A percentile compares a stretch with the other conserved stretches of the same genome.
These are phyloP conservation scores for Hypomontagnella submonticulosa DNA, from an alignment of 495 filamentous ascomycete genomes.

Conservation along the genomic window DNA sequence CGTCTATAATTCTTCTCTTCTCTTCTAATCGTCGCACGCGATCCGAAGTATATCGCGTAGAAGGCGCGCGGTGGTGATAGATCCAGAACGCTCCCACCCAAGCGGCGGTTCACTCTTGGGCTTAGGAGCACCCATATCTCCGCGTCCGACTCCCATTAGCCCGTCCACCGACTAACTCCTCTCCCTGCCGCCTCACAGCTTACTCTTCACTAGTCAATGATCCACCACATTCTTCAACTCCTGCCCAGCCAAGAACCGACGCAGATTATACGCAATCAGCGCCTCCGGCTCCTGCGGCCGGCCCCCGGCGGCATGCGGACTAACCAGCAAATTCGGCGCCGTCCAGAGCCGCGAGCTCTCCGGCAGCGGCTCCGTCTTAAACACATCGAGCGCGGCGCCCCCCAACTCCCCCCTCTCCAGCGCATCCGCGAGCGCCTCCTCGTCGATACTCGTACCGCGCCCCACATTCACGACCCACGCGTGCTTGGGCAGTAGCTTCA, in stretches of 20 bases:
- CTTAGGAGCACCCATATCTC: background rate
- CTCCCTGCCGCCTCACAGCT: conserved; percentile 1
- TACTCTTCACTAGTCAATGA: conserved; percentile 22
- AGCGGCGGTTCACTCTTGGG: no score
- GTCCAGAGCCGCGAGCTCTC: conserved; percentile 52
- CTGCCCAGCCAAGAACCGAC: conserved; percentile 63
- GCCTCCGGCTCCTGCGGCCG: conserved; percentile 64
- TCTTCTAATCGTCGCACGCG: no score
- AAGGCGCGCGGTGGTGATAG: no score
- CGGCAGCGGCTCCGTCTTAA: conserved; percentile 75
- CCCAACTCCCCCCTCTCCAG: conserved; percentile 73
- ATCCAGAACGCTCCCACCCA: no score
- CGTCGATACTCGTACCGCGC: conserved; percentile 81
- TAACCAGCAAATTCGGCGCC: conserved; percentile 54
- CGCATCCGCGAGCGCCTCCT: conserved; percentile 79
- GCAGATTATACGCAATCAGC: conserved; percentile 65
- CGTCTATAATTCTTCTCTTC: no score
- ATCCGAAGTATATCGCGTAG: no score
- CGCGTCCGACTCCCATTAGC: background rate
- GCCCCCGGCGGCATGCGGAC: conserved; percentile 61
- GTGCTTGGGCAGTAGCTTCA: conserved; percentile 79
- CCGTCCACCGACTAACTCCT: background rate
- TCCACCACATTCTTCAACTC: conserved; percentile 62
- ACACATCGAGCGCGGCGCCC: conserved; percentile 81
- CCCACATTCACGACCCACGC: conserved; percentile 87